Evolutionary conservation across 441 rosid genomes (phyloP), one percentile per base, ranked within the genome.

Genomic region (Populus trichocarpa): DNA sequence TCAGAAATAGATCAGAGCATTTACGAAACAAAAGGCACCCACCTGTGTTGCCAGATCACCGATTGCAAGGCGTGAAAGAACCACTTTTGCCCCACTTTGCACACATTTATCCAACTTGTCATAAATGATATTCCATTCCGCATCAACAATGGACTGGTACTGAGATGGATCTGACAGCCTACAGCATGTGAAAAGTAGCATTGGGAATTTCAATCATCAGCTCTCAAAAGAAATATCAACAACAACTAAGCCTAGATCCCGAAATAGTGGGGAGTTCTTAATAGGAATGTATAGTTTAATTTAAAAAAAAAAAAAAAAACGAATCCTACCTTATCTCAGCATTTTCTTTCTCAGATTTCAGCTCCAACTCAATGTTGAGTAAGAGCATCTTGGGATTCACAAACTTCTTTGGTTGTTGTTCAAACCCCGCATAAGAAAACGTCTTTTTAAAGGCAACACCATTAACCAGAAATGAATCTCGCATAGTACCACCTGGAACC

Each of bases 371-470:
- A 75, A 97, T 89, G 82, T 97, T 97, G 59, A 97, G 89, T 65
- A 97, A 77, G 66, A 97, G 96, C 69, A 97, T 82, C 78, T 91
- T 93, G 73, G 98, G 98, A 79, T 87, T 86, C 66, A 88, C 7
- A 86, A 97, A 97, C 84, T 89, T 95, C 85, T 97, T 97, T 1
- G 99, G 99, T 79, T 97, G 99, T 76, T 97, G 99, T 88, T 97
- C 99, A 75, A 97, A 97, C 46, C 99, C 99, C 1, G 99, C 99
- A 79, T 97, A 97, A 1, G 99, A 95, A 84, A 97, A 97, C 33
- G 99, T 97, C 88, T 97, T 97, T 75, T 97, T 97, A 79, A 97
- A 97, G 80, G 99, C 99, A 76, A 97, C 99, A 75, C 99, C 99
- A 85, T 93, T 87, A 20, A 97, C 99, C 36, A 97, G 86, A 84